Conservation (phyloP, 257 asterid genomes). For the Thymus mandschuricus region DNA sequence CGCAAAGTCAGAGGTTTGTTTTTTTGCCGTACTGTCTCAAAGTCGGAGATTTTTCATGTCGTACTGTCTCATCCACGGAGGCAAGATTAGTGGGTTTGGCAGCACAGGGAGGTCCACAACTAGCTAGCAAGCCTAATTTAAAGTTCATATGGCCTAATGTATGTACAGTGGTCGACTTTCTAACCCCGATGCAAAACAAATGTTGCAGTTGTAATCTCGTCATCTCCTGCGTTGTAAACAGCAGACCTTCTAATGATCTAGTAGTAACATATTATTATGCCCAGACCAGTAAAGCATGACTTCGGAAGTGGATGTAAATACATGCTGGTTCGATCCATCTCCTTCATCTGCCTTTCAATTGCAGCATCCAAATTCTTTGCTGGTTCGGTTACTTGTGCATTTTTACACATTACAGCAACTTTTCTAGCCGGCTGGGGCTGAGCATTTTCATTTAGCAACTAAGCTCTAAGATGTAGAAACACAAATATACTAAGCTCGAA, state of each 20-base stretch:
- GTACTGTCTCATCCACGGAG: not conserved
- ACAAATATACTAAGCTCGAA: too few species aligned
- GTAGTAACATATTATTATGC: not conserved
- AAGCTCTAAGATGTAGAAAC: too few species aligned
- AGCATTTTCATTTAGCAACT: too few species aligned
- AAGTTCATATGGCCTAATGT: not conserved
- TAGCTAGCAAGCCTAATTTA: not conserved
- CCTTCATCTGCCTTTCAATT: too few species aligned
- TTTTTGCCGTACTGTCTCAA: not conserved
- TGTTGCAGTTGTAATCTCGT: constrained; percentile 1
- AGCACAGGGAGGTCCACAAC: not conserved
- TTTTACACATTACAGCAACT: not conserved
- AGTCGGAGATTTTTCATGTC: not conserved
- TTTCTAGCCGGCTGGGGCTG: not conserved
- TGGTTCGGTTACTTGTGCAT: not conserved
- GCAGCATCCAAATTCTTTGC: not conserved
- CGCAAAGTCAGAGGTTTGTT: not conserved
- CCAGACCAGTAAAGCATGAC: not conserved
- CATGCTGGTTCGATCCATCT: too few species aligned
- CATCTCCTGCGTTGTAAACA: not conserved
- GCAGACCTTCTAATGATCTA: not conserved
- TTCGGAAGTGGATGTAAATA: not conserved
- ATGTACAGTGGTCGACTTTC: not conserved
- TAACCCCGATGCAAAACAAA: not conserved
- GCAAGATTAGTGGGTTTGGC: constrained; percentile 4